Evolutionary conservation across 2,329 filamentous ascomycete genomes (phyloP).

Genomic region (Ceratocystiopsis sp.): DNA sequence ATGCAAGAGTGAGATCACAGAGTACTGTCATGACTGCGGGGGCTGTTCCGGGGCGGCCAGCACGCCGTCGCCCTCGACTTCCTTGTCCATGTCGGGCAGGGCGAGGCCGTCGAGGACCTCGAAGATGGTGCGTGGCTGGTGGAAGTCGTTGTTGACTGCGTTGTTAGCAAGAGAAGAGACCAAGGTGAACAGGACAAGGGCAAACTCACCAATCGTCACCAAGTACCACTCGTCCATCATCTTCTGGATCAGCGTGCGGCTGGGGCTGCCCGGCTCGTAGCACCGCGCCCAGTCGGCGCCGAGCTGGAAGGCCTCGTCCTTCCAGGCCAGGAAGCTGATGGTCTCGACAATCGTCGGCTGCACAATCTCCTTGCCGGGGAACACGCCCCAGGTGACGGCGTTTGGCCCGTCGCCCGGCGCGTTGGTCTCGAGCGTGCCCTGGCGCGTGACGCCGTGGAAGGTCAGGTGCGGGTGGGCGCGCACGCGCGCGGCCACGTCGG

Average conservation of each 20-base stretch:
- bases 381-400: conserved; percentile 45
- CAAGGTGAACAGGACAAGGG: neutral
- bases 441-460: conserved; percentile 83
- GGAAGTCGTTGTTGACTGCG: conserved; percentile 93
- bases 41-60: conserved; percentile 1
- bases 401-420: conserved; percentile 76
- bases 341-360: conserved; percentile 99
- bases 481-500: conserved; percentile 61
- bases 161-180: neutral
- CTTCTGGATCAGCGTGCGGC: conserved; percentile 60
- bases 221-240: conserved; percentile 87
- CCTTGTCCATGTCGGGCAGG: conserved; percentile 44
- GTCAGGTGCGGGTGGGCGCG: conserved; percentile 67
- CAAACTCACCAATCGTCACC: conserved; percentile 70
- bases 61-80: conserved; percentile 16
- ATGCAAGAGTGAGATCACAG: neutral
- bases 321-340: conserved; percentile 95
- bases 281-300: conserved; percentile 91
- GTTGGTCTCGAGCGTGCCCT: conserved; percentile 69
- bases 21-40: conserved; percentile 3
- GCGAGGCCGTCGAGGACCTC: conserved; percentile 65
- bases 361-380: conserved; percentile 67
- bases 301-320: conserved; percentile 88
- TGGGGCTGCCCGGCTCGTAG: conserved; percentile 59
- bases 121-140: conserved; percentile 66